Conservation (phyloP, 73 alveolate species). For the Blepharisma stoltei region DNA sequence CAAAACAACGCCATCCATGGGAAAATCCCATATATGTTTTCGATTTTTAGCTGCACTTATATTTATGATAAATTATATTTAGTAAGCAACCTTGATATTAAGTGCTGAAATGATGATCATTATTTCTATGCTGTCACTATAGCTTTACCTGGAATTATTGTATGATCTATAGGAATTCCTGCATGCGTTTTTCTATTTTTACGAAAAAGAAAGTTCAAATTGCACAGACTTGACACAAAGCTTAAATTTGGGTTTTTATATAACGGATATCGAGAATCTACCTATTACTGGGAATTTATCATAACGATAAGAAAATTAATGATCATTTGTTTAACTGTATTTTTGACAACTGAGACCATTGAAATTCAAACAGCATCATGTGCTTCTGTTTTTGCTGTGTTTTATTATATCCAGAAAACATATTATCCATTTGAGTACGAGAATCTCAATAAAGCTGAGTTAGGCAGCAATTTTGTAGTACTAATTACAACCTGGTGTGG, state of each 20-base stretch:
- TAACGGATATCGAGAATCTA: constrained; percentile 35
- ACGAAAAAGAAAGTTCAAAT: neutral
- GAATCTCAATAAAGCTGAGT: too few relatives aligned
- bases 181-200: constrained; percentile 29
- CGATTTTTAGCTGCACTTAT: constrained; percentile 40
- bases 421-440: too few relatives aligned
- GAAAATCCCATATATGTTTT: too few relatives aligned
- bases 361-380: constrained; percentile 46
- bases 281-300: constrained; percentile 50
- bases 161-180: constrained; percentile 39
- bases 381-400: too few relatives aligned
- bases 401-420: too few relatives aligned
- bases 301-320: constrained; percentile 40
- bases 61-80: constrained; percentile 38
- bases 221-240: neutral
- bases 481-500: too few relatives aligned
- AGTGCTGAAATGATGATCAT: constrained; percentile 48
- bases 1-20: too few relatives aligned
- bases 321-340: constrained; percentile 39
- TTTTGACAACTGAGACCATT: constrained; percentile 35
- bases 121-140: constrained; percentile 27
- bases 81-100: constrained; percentile 29
- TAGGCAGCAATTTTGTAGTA: too few relatives aligned
- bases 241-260: constrained; percentile 39
- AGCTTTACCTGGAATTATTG: constrained; percentile 51